Evolutionary conservation across 345 rosid genomes (phyloP).

Genomic region (Atalantia buxifolia): DNA sequence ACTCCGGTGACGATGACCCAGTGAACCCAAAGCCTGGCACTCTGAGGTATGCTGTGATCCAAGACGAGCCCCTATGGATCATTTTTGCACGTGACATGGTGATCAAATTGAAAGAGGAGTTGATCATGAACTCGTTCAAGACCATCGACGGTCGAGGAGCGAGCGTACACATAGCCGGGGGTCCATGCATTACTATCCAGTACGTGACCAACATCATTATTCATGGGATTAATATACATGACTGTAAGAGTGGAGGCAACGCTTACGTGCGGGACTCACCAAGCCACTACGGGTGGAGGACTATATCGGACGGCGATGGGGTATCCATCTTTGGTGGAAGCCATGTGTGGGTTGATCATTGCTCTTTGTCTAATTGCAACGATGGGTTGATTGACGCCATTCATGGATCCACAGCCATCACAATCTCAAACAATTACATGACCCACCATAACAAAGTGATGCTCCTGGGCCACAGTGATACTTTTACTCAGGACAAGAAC

Average conservation of each 20-base stretch:
- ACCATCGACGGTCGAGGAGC: slow-evolving; percentile 66
- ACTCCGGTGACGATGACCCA: slow-evolving; percentile 35
- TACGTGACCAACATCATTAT: slow-evolving; percentile 55
- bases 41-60: slow-evolving; percentile 58
- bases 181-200: slow-evolving; percentile 67
- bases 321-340: slow-evolving; percentile 61
- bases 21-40: slow-evolving; percentile 67
- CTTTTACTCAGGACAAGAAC: slow-evolving; percentile 46
- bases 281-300: slow-evolving; percentile 58
- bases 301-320: slow-evolving; percentile 59
- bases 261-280: slow-evolving; percentile 66
- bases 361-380: slow-evolving; percentile 52
- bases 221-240: slow-evolving; percentile 54
- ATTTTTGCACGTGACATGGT: slow-evolving; percentile 59
- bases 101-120: slow-evolving; percentile 51
- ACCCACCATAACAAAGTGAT: slow-evolving; percentile 61
- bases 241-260: slow-evolving; percentile 53
- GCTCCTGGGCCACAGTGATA: slow-evolving; percentile 67
- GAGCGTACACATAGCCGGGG: slow-evolving; percentile 50
- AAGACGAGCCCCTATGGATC: slow-evolving; percentile 59
- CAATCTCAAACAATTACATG: slow-evolving; percentile 55
- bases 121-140: slow-evolving; percentile 59
- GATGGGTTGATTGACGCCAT: slow-evolving; percentile 64
- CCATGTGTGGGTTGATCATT: slow-evolving; percentile 67
- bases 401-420: slow-evolving; percentile 56